A percentile compares a stretch with the other conserved stretches of the same genome.
These are phyloP conservation scores for Triangularia setosa DNA, from an alignment of 2,329 filamentous ascomycete genomes.

Conservation along the genomic window DNA sequence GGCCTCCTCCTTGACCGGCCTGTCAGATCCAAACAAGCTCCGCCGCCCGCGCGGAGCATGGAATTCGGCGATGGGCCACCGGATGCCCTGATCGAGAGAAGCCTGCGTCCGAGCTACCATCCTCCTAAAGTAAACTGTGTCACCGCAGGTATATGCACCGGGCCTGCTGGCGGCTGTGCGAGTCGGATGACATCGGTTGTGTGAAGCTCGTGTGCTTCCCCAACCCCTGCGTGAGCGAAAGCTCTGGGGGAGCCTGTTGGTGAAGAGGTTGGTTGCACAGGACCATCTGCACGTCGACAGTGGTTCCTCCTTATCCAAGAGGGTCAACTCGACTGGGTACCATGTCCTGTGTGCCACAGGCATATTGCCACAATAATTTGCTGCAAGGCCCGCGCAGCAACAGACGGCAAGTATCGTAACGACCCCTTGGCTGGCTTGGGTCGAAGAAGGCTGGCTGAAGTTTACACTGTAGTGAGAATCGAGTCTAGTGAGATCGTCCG, in stretches of 20 bases:
- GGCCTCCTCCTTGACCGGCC: background rate
- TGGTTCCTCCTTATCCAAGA: background rate
- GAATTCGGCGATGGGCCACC: background rate
- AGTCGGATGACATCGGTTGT: conserved; percentile 5
- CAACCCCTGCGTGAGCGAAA: background rate
- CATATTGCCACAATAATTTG: background rate
- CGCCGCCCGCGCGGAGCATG: background rate
- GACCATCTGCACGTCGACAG: background rate
- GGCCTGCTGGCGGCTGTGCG: background rate
- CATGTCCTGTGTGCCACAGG: background rate
- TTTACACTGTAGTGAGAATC: background rate
- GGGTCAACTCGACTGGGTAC: background rate
- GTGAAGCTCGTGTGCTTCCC: background rate
- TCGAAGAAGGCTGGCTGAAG: background rate
- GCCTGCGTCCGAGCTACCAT: conserved; percentile 1
- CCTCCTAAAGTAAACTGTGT: background rate
- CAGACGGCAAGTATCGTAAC: background rate
- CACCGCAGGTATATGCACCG: background rate
- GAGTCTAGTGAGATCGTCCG: background rate
- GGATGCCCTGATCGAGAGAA: conserved; percentile 3
- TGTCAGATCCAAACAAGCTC: background rate
- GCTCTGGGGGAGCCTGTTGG: background rate
- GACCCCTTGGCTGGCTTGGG: background rate
- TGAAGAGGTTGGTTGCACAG: background rate
- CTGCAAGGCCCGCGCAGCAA: background rate